Evolutionary conservation across 352 stramenopile genomes (phyloP).

Genomic region (Pythium folliculosum): DNA sequence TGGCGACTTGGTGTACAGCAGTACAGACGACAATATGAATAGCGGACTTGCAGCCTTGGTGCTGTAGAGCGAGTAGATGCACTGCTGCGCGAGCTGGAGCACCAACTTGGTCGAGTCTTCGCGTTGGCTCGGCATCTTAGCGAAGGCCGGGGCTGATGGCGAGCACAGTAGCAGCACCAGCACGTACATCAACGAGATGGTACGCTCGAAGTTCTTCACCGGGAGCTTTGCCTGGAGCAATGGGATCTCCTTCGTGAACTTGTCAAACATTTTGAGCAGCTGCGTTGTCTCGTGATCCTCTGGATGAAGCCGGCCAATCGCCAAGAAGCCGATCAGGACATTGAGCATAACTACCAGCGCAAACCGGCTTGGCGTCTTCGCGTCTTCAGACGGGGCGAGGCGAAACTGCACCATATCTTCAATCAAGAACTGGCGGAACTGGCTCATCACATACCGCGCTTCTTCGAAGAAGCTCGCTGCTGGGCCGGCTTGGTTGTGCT

Average conservation of each 20-base stretch:
- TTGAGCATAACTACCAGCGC: conserved; percentile 39
- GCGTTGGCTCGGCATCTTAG: conserved; percentile 59
- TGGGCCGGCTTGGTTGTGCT: not conserved
- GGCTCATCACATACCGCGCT: conserved; percentile 25
- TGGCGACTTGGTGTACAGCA: conserved; percentile 72
- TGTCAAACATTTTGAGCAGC: conserved; percentile 49
- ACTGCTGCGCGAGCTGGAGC: conserved; percentile 61
- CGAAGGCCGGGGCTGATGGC: conserved; percentile 45
- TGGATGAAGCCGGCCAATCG: conserved; percentile 47
- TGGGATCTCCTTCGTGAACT: conserved; percentile 34
- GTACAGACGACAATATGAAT: conserved; percentile 61
- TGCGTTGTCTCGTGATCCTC: conserved; percentile 48
- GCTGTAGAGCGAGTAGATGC: conserved; percentile 55
- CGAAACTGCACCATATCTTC: conserved; percentile 26
- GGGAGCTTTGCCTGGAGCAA: not conserved
- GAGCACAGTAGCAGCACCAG: conserved; percentile 62
- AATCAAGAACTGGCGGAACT: conserved; percentile 25
- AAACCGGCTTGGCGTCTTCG: conserved; percentile 22
- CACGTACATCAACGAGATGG: conserved; percentile 56
- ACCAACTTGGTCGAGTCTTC: conserved; percentile 58
- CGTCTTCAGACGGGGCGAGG: not conserved
- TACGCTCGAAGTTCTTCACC: conserved; percentile 34
- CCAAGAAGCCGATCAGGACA: conserved; percentile 52
- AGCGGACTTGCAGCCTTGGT: conserved; percentile 48
- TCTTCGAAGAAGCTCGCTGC: conserved; percentile 25